Evolutionary conservation across 2,329 filamentous ascomycete genomes (phyloP).

Genomic region (Chrysoporthe deuterocubensis): DNA sequence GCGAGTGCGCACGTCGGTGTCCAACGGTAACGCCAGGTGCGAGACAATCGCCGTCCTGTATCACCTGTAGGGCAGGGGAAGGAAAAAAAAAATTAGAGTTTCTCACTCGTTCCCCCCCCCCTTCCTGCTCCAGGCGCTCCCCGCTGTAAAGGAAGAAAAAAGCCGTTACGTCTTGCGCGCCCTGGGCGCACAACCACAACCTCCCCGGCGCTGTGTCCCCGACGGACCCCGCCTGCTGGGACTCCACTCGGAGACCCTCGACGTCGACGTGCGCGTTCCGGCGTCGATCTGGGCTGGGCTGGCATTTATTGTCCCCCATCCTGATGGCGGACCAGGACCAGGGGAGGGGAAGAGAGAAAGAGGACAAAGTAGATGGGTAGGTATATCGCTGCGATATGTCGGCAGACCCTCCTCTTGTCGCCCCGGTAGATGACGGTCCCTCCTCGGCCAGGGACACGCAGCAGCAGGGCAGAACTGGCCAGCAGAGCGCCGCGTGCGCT

Average conservation of each 20-base stretch:
- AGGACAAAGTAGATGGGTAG: not conserved
- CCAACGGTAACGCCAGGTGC: slow-evolving; percentile 27
- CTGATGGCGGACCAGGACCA: no score
- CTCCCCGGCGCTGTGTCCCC: not conserved
- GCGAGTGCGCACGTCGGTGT: slow-evolving; percentile 21
- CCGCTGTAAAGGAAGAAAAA: not conserved
- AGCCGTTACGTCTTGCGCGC: not conserved
- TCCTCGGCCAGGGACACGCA: no score
- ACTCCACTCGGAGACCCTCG: slow-evolving; percentile 4
- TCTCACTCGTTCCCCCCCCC: not conserved
- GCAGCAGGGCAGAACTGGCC: no score
- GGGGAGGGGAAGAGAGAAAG: not conserved
- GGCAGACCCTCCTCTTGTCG: not conserved
- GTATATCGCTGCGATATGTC: not conserved
- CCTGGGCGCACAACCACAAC: not conserved
- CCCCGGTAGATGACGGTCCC: not conserved
- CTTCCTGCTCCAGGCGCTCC: not conserved
- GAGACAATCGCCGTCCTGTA: slow-evolving; percentile 27
- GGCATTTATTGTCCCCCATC: no score
- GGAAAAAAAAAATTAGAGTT: no score
- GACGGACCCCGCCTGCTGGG: slow-evolving; percentile 7
- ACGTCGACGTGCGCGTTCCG: not conserved
- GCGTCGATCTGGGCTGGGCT: no score
- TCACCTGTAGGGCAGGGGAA: not conserved
- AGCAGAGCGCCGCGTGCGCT: no score